phyloP scores from a whole-genome alignment of 2,329 filamentous ascomycete genomes.

The Botryotinia narcissicola region DNA sequence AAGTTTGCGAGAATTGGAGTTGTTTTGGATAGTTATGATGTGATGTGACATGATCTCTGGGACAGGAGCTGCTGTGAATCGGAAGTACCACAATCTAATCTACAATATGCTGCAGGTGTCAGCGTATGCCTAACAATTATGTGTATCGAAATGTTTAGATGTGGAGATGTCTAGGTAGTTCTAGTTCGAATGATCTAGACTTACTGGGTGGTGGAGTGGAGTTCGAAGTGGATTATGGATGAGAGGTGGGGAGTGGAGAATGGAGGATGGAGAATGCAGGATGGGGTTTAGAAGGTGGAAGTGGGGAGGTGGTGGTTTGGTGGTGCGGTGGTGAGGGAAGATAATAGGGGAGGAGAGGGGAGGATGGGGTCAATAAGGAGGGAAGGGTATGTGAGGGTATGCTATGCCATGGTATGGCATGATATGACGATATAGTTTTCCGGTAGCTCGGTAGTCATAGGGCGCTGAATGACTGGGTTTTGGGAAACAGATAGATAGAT shows the following conservation, averaged over 20 bases:
- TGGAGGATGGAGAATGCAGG: not conserved
- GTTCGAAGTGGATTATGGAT: not conserved
- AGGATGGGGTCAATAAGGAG: not conserved
- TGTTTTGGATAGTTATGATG: not conserved
- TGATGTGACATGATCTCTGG: not conserved
- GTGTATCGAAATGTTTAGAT: not conserved
- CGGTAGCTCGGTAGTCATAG: not conserved
- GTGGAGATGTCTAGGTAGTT: not conserved
- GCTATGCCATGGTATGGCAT: too few species aligned
- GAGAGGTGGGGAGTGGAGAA: not conserved
- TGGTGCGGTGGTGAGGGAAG: not conserved
- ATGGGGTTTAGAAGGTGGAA: not conserved
- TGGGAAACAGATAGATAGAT: not conserved
- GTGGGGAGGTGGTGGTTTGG: not conserved
- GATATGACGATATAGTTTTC: not conserved
- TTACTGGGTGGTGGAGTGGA: not conserved
- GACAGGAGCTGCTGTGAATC: not conserved
- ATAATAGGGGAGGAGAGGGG: not conserved
- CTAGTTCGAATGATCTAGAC: not conserved
- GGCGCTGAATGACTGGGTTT: not conserved
- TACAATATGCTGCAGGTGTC: not conserved
- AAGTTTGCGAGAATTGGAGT: not conserved
- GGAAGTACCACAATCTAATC: too few species aligned
- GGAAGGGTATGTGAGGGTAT: too few species aligned
- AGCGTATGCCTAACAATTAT: not conserved